Evolutionary conservation across 352 stramenopile species (phyloP).

Genomic region (Phytophthora syringae): DNA sequence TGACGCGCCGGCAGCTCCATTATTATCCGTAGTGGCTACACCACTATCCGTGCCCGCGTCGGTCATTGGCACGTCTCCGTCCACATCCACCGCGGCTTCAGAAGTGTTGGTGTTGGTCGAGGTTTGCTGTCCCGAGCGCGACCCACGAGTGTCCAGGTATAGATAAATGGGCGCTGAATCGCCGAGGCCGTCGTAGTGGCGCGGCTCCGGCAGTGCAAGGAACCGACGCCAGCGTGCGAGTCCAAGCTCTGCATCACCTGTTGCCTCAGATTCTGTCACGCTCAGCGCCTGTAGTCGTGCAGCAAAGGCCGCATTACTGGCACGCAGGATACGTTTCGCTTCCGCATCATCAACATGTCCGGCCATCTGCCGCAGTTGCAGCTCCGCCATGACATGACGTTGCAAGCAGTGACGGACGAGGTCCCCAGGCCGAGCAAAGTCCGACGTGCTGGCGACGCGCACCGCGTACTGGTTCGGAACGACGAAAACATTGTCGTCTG

Average conservation of each 20-base stretch:
- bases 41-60: constrained; percentile 26
- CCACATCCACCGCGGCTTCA: constrained; percentile 13
- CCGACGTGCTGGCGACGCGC: constrained; percentile 40
- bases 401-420: constrained; percentile 63
- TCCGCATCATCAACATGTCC: constrained; percentile 23
- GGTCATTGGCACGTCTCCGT: constrained; percentile 45
- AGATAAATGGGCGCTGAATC: constrained; percentile 57
- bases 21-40: no score
- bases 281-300: constrained; percentile 34
- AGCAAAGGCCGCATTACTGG: constrained; percentile 34
- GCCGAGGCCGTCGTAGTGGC: constrained; percentile 34
- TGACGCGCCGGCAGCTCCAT: background rate
- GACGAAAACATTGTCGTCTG: constrained; percentile 57
- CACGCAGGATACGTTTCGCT: constrained; percentile 24
- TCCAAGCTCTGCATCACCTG: constrained; percentile 31
- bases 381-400: constrained; percentile 60
- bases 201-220: constrained; percentile 17
- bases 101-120: background rate
- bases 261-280: constrained; percentile 28
- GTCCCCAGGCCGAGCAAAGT: constrained; percentile 46
- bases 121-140: constrained; percentile 13
- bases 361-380: constrained; percentile 43
- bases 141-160: constrained; percentile 58
- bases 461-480: constrained; percentile 68
- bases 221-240: constrained; percentile 41